These are phyloP conservation scores for Boletus rubropictus DNA, from an alignment of 768 basidiomycete species.

Conservation along the genomic window DNA sequence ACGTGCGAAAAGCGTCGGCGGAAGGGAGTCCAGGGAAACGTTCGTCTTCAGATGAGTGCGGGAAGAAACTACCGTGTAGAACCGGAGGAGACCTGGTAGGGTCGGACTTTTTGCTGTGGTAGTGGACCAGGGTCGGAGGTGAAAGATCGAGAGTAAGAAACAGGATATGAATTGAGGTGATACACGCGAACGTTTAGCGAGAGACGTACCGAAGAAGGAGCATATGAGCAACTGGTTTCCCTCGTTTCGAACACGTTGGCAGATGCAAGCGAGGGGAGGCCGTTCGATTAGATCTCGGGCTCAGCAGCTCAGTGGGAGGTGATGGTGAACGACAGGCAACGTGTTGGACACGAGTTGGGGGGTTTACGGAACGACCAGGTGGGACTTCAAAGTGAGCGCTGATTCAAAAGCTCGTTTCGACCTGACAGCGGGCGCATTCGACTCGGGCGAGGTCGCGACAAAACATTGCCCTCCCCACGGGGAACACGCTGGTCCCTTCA, in stretches of 20 bases:
- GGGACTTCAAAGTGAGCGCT: not conserved
- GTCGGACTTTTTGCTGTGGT: constrained; percentile 73
- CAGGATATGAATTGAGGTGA: constrained; percentile 23
- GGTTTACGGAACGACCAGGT: constrained; percentile 28
- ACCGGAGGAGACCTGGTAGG: constrained; percentile 42
- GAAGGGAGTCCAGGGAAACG: constrained; percentile 57
- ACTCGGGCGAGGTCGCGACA: not conserved
- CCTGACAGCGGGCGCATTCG: not conserved
- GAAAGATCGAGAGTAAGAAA: constrained; percentile 19
- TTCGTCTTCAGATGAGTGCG: constrained; percentile 34
- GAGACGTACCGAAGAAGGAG: constrained; percentile 74
- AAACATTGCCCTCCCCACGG: not conserved
- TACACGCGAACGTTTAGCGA: constrained; percentile 24
- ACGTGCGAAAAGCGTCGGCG: constrained; percentile 76
- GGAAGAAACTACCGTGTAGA: constrained; percentile 29
- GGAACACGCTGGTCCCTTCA: constrained; percentile 9
- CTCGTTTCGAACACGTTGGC: constrained; percentile 72
- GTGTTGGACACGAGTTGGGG: constrained; percentile 71
- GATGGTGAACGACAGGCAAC: constrained; percentile 48
- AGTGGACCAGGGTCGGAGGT: constrained; percentile 20
- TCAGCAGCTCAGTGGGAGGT: constrained; percentile 17
- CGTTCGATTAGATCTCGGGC: constrained; percentile 30
- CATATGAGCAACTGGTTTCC: constrained; percentile 43
- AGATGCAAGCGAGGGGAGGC: constrained; percentile 24
- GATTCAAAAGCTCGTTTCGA: not conserved